Evolutionary conservation across 441 rosid species (phyloP).

Genomic region (Erodium moschatum): DNA sequence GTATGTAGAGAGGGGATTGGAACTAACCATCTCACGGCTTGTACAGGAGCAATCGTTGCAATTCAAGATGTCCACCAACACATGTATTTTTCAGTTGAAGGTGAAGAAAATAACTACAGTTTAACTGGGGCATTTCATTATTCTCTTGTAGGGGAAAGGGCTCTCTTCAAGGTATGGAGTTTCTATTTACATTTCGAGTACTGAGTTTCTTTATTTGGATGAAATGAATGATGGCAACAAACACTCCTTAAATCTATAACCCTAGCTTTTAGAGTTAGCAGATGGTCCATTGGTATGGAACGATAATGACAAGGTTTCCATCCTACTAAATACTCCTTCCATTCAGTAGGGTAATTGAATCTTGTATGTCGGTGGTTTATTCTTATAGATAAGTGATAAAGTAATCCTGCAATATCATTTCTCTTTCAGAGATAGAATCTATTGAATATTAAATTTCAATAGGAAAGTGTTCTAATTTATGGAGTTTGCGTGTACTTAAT

Average conservation of each 20-base stretch:
- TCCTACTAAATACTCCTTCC: not conserved
- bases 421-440: not conserved
- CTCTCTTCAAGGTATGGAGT: conserved; percentile 72
- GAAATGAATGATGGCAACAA: not conserved
- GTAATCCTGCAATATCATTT: not conserved
- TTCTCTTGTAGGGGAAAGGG: conserved; percentile 76
- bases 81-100: conserved; percentile 69
- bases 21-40: conserved; percentile 21
- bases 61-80: conserved; percentile 87
- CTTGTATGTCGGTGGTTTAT: not conserved
- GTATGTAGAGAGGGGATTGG: conserved; percentile 21
- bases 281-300: not conserved
- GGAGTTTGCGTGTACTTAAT: not conserved
- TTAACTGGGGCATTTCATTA: conserved; percentile 67
- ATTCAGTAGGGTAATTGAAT: not conserved
- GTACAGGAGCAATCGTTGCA: conserved; percentile 72
- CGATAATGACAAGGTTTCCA: not conserved
- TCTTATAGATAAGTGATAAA: not conserved
- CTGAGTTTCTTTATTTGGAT: conserved; percentile 8
- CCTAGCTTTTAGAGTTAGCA: conserved; percentile 6
- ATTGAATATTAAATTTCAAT: too few relatives aligned
- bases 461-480: not conserved
- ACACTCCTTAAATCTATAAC: not conserved
- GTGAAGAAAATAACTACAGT: conserved; percentile 42
- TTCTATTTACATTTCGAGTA: not conserved